Base-by-base conservation (phyloP, 306 rosid genomes). In the Quercus rubra region DNA sequence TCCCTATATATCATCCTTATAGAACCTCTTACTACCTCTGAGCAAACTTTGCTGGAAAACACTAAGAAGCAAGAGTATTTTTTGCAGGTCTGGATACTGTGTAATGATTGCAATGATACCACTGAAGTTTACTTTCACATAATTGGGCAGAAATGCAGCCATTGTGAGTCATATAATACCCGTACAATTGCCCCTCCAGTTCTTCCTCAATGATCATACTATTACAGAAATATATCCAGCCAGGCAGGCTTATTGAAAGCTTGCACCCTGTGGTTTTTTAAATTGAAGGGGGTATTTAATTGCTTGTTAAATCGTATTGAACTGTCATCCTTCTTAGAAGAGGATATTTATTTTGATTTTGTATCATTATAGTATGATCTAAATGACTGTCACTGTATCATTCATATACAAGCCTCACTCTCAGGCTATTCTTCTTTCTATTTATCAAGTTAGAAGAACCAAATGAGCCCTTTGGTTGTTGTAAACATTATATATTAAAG, bases 91-190 rank as follows among this genome's bases (percentile, higher is more conserved):
- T 96, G 99, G 99, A 96, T 96, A 59, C 86, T 96, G 54, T 96
- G 99, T 61, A 96, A 93, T 43, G 98, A 96, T 85, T 93, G 99
- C 88, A 96, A 96, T 73, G 97, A 96, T 83, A 91, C 97, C 12
- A 93, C 98, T 0, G 98, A 96, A 88, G 98, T 83, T 33, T 88
- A 75, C 88, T 96, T 90, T 82, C 96, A 96, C 90, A 85, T 93
- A 66, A 72, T 96, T 54, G 98, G 98, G 76, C 98, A 91, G 72
- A 96, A 91, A 91, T 96, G 99, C 77, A 82, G 91, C 74, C 99
- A 96, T 81, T 96, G 99, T 88, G 83, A 78, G 70, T 96, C 99
- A 28, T 96, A 91, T 61, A 96, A 96, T 80, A 93, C 99, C n/a
- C 96, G 98, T 17, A 73, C 85, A 51, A 89, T 96, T 78, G 90